These are phyloP conservation scores for Syncephalastrum racemosum DNA, from an alignment of 371 early-diverging fungal genomes.

Conservation along the genomic window DNA sequence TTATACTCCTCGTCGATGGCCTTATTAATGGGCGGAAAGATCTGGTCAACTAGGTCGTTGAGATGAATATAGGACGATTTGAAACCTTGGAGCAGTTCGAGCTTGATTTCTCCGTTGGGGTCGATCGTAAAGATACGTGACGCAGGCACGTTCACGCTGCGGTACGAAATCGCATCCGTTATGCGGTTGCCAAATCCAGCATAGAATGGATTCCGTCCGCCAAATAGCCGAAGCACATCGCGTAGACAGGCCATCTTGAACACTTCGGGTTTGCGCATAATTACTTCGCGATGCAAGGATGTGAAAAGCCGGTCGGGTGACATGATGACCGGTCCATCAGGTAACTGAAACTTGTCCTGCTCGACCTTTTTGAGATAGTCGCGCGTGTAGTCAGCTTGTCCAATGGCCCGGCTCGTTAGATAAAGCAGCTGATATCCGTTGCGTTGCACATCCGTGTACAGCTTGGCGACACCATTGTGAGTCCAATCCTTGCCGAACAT, in stretches of 20 bases:
- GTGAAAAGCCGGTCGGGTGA: slow-evolving; percentile 93
- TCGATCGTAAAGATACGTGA: slow-evolving; percentile 96
- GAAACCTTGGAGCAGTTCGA: slow-evolving; percentile 83
- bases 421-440: slow-evolving; percentile 97
- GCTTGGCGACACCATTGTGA: slow-evolving; percentile 91
- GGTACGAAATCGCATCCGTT: slow-evolving; percentile 90
- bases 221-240: slow-evolving; percentile 85
- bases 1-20: slow-evolving; percentile 65
- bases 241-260: slow-evolving; percentile 96
- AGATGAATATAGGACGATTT: slow-evolving; percentile 81
- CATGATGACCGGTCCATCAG: slow-evolving; percentile 95
- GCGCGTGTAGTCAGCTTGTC: slow-evolving; percentile 88
- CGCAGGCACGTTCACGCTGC: slow-evolving; percentile 87
- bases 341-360: slow-evolving; percentile 84
- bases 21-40: slow-evolving; percentile 76
- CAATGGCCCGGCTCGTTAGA: slow-evolving; percentile 93
- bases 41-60: slow-evolving; percentile 92
- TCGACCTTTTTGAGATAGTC: slow-evolving; percentile 87
- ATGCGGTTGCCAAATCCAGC: slow-evolving; percentile 98
- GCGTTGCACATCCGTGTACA: slow-evolving; percentile 88
- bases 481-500: slow-evolving; percentile 99
- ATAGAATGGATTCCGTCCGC: slow-evolving; percentile 79
- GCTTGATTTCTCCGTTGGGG: slow-evolving; percentile 82
- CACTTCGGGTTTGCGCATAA: slow-evolving; percentile 90
- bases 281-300: slow-evolving; percentile 91